A percentile compares a stretch with the other conserved stretches of the same genome.
These are phyloP conservation scores for Pholiota molesta DNA, from an alignment of 768 basidiomycete genomes.

Conservation along the genomic window DNA sequence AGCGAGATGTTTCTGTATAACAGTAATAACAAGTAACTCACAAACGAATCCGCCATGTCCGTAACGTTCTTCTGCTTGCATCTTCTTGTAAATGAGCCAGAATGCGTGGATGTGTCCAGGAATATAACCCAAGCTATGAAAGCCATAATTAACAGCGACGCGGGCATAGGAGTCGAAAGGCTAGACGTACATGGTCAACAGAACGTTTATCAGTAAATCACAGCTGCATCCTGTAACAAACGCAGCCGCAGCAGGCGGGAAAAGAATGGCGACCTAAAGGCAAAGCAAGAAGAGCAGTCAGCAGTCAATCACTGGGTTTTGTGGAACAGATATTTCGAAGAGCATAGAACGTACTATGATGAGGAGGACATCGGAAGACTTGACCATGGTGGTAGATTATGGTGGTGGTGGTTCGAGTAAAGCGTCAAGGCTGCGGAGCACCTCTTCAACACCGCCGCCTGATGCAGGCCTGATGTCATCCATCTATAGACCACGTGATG, in stretches of 20 bases:
- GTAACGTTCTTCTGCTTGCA: slow-evolving; percentile 83
- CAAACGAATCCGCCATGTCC: slow-evolving; percentile 78
- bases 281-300: background rate
- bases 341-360: slow-evolving; percentile 59
- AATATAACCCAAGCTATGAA: slow-evolving; percentile 70
- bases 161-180: background rate
- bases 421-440: background rate
- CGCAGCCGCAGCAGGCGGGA: slow-evolving; percentile 79
- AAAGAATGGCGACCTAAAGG: slow-evolving; percentile 71
- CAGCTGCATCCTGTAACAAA: slow-evolving; percentile 84
- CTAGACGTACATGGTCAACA: slow-evolving; percentile 68
- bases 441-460: background rate
- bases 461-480: background rate
- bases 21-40: slow-evolving; percentile 39
- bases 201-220: slow-evolving; percentile 84
- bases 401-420: slow-evolving; percentile 15
- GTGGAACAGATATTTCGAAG: background rate
- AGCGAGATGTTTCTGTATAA: background rate
- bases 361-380: slow-evolving; percentile 75
- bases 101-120: slow-evolving; percentile 80
- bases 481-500: background rate
- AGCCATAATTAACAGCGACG: background rate
- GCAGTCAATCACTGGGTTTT: background rate
- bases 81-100: slow-evolving; percentile 90
- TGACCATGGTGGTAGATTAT: slow-evolving; percentile 44